These are phyloP conservation scores for Geranium rotundifolium DNA, from an alignment of 345 rosid species.

Conservation along the genomic window DNA sequence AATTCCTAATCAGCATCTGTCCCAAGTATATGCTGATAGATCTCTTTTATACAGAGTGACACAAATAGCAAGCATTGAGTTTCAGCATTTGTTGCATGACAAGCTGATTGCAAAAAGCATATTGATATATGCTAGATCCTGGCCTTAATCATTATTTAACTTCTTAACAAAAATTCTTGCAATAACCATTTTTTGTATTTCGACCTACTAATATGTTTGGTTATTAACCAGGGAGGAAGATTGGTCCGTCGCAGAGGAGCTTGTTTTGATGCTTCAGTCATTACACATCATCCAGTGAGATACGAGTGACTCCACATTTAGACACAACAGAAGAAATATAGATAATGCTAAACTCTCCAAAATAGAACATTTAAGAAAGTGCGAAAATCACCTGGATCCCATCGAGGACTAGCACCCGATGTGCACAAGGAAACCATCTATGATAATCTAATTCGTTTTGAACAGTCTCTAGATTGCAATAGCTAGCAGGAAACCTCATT, in stretches of 20 bases:
- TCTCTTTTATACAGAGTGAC: not conserved
- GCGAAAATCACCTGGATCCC: slow-evolving; percentile 55
- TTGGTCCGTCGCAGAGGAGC: not conserved
- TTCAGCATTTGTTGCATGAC: slow-evolving; percentile 1
- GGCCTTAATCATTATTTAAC: not conserved
- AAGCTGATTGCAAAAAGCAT: not conserved
- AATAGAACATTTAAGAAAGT: not conserved
- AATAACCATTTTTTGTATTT: too few relatives aligned
- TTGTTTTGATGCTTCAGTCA: not conserved
- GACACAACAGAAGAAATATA: not conserved
- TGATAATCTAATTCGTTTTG: slow-evolving; percentile 23
- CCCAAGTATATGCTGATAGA: not conserved
- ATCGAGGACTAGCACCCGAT: slow-evolving; percentile 75
- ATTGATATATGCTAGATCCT: slow-evolving; percentile 1
- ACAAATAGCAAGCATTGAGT: not conserved
- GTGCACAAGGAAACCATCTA: slow-evolving; percentile 53
- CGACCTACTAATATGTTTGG: too few relatives aligned
- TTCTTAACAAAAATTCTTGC: not conserved
- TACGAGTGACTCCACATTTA: too few relatives aligned
- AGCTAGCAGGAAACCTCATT: slow-evolving; percentile 60
- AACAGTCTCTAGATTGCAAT: slow-evolving; percentile 26
- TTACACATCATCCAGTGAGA: not conserved
- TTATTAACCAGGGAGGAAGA: too few relatives aligned
- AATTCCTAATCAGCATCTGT: slow-evolving; percentile 7
- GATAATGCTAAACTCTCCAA: not conserved